phyloP scores from a whole-genome alignment of 192 early-diverging fungal species.

The Funneliformis mosseae region DNA sequence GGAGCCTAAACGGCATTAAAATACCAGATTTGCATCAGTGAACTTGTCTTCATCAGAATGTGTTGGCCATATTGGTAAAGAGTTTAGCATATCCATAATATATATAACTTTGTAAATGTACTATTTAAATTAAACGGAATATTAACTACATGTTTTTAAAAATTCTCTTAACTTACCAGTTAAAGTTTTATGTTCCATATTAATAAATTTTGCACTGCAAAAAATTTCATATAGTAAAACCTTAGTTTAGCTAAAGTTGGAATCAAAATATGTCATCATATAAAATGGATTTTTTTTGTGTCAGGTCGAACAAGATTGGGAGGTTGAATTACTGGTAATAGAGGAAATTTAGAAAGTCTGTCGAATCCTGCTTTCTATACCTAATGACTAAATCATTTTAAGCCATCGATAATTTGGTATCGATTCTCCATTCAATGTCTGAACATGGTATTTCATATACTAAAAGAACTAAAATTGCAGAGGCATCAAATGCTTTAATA shows the following conservation, averaged over 20 bases:
- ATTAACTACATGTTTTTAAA: neutral
- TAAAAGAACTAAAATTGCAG: neutral
- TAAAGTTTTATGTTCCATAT: too few relatives aligned
- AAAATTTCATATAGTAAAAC: neutral
- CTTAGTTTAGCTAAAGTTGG: neutral
- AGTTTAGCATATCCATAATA: neutral
- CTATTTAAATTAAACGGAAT: neutral
- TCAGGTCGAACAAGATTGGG: constrained; percentile 1
- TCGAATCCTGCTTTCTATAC: too few relatives aligned
- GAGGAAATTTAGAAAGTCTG: neutral
- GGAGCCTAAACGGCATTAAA: neutral
- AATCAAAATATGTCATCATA: neutral
- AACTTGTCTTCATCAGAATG: neutral
- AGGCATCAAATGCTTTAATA: neutral
- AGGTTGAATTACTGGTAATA: neutral
- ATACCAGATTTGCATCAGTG: neutral
- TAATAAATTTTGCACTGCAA: too few relatives aligned
- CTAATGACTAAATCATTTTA: too few relatives aligned
- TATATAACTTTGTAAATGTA: neutral
- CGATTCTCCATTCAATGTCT: neutral
- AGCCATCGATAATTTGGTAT: neutral
- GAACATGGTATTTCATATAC: too few relatives aligned
- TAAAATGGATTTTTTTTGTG: constrained; percentile 1
- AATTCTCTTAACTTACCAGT: too few relatives aligned
- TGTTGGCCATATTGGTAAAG: neutral